Conservation (phyloP, 2,329 filamentous ascomycete species). For the Chaetomium sp. region DNA sequence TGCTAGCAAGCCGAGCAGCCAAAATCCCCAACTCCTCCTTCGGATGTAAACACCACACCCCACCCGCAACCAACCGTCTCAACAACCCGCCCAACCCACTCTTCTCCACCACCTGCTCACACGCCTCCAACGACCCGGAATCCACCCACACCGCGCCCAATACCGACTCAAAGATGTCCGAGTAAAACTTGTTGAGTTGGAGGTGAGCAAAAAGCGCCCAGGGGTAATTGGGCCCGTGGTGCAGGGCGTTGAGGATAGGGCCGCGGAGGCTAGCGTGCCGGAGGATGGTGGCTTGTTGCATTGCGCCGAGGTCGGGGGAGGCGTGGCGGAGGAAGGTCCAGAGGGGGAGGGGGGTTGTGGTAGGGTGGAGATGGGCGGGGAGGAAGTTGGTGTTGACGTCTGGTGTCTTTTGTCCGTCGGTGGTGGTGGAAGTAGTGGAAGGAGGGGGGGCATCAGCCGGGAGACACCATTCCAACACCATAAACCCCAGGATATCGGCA, state of each 20-base stretch:
- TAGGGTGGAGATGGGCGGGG: constrained; percentile 17
- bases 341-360: constrained; percentile 37
- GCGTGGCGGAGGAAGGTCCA: constrained; percentile 65
- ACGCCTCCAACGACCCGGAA: constrained; percentile 55
- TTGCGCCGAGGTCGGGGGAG: constrained; percentile 39
- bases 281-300: constrained; percentile 38
- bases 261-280: constrained; percentile 44
- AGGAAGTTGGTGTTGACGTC: background rate
- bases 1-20: constrained; percentile 32
- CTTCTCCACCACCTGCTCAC: constrained; percentile 52
- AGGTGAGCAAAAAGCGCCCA: constrained; percentile 67
- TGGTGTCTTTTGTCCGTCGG: background rate
- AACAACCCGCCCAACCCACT: constrained; percentile 62
- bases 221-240: constrained; percentile 54
- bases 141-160: constrained; percentile 83
- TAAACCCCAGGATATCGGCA: constrained; percentile 69
- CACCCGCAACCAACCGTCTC: constrained; percentile 51
- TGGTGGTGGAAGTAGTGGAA: background rate
- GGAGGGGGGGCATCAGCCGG: background rate
- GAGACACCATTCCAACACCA: constrained; percentile 55
- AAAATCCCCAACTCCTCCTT: constrained; percentile 63
- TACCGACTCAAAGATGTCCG: constrained; percentile 74
- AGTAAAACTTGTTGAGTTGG: constrained; percentile 68
- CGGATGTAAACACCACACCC: constrained; percentile 53
- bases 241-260: constrained; percentile 45